A percentile compares a stretch with the other conserved stretches of the same genome.
Evolutionary conservation across 2,329 filamentous ascomycete species (phyloP).

Genomic region (Pseudocercospora pini-densiflorae): DNA sequence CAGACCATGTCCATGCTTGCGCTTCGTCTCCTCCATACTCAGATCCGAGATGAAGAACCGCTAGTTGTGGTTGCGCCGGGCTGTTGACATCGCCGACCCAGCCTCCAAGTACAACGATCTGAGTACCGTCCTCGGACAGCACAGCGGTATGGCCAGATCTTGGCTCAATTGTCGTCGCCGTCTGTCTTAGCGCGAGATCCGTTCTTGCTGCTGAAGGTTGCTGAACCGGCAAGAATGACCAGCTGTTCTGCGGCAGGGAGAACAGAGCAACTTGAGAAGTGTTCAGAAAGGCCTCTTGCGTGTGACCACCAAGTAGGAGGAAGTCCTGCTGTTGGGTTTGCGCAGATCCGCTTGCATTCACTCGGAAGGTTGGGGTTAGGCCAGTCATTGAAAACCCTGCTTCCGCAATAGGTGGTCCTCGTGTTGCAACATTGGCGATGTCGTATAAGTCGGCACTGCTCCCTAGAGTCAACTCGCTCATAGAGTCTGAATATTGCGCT

Average conservation of each 20-base stretch:
- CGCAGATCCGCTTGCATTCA: slow-evolving; percentile 58
- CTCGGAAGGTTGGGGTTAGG: slow-evolving; percentile 71
- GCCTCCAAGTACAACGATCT: slow-evolving; percentile 81
- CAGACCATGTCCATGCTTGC: slow-evolving; percentile 69
- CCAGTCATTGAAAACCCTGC: slow-evolving; percentile 85
- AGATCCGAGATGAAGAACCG: slow-evolving; percentile 73
- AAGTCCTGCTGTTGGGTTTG: slow-evolving; percentile 77
- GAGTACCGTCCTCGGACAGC: slow-evolving; percentile 75
- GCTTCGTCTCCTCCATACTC: slow-evolving; percentile 64
- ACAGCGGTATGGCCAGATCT: slow-evolving; percentile 89
- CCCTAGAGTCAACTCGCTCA: slow-evolving; percentile 67
- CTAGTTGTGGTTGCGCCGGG: slow-evolving; percentile 81
- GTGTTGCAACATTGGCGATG: slow-evolving; percentile 53
- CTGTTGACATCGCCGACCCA: slow-evolving; percentile 85
- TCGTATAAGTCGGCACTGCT: slow-evolving; percentile 47
- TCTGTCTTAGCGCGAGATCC: slow-evolving; percentile 58
- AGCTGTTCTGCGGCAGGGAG: slow-evolving; percentile 82
- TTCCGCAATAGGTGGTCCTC: slow-evolving; percentile 74
- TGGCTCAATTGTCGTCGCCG: slow-evolving; percentile 66
- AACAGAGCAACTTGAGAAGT: slow-evolving; percentile 91
- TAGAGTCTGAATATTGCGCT: slow-evolving; percentile 79
- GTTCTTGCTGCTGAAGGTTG: slow-evolving; percentile 51
- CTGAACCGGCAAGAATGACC: slow-evolving; percentile 78
- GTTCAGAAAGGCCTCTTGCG: slow-evolving; percentile 82
- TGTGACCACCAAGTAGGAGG: slow-evolving; percentile 85